Base-by-base conservation (phyloP, 148 eudicot genomes). In the Cornus florida region DNA sequence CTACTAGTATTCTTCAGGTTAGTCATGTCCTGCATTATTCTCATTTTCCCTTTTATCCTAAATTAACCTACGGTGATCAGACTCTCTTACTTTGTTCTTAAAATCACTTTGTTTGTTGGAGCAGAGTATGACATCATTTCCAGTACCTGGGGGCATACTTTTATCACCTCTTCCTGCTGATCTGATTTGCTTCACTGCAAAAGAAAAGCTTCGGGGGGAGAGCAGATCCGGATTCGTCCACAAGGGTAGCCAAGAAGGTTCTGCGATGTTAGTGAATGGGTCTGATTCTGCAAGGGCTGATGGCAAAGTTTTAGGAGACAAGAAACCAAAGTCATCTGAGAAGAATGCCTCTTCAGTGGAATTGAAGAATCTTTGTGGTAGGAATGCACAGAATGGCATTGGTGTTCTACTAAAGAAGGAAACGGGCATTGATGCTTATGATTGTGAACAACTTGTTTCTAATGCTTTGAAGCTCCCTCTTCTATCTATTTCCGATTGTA, bases 101-200 rank as follows among this genome's bases (percentile, higher is more conserved):
- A 43, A 53, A 20, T 82, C 28, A 70, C 43, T 28, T 28, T 39
- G 43, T 57, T 32, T 39, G 62, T 68, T 83, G 77, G 81, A 65
- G 89, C 94, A 96, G 99, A 91, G 91, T 75, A 96, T 96, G 99
- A 92, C 94, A 70, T 90, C 97, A 24, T 89, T 82, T 69, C 91
- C 93, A 16, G 70, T 89, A 53, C 70, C 48, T 20, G 88, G 89
- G 23, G 82, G 83, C 69, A 77, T 76, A 50, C 81, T 96, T 35
- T 81, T 93, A 83, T 96, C 99, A 73, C 99, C 99, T 81, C 94
- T 96, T 72, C 82, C 90, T 8, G 90, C 85, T 64, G 82, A 84
- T 83, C 83, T 93, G 72, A 78, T 89, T 39, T 77, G 67, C 72
- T 83, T 92, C 86, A 80, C 78, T 67, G 87, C 84, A 78, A 92